Base-by-base conservation (phyloP, 2,329 filamentous ascomycete species). In the Nemania sp. region DNA sequence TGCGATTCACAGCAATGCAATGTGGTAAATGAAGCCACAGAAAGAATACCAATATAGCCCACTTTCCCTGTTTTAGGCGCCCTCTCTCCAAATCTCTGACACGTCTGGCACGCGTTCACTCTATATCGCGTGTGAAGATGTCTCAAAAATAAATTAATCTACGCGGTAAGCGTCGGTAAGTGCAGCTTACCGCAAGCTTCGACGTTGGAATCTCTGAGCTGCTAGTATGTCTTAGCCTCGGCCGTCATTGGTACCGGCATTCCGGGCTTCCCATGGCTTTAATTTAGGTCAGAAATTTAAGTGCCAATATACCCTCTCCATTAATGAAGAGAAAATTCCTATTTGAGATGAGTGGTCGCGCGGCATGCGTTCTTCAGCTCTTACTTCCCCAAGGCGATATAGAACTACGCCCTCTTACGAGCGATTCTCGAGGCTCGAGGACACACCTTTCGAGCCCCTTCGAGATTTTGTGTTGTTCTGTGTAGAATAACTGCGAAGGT, bases 161-260 rank as follows among this genome's bases (percentile, higher is more conserved):
- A 33, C 22, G n/a, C 14, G 1, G 14, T 23, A 6, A 24, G n/a
- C 6, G 33, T 4, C n/a, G 7, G 14, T 14, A 36, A 15, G 33
- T 19, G 8, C 12, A 15, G 23, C 14, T 17, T 14, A n/a, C 12
- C 3, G 22, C 11, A n/a, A 5, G 14, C 31, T 20, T 11, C 26
- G 31, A 51, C 14, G 17, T 20, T 64, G 59, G 64, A 61, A 56
- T 49, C 49, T 39, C 44, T 36, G 34, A 46, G 50, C 36, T 52
- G 50, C 49, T 56, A 55, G 54, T 48, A 57, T 64, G 64, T 67
- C 65, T 66, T 54, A 64, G 59, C 56, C 56, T 61, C 56, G 53
- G 59, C 53, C 44, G 54, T 40, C 36, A 55, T 52, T 48, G 48
- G 56, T 55, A 34, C 34, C 49, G 41, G 24, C 56, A 58, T 58